Evolutionary conservation across 495 filamentous ascomycete species (phyloP).

Genomic region (Aspergillus avenaceus): DNA sequence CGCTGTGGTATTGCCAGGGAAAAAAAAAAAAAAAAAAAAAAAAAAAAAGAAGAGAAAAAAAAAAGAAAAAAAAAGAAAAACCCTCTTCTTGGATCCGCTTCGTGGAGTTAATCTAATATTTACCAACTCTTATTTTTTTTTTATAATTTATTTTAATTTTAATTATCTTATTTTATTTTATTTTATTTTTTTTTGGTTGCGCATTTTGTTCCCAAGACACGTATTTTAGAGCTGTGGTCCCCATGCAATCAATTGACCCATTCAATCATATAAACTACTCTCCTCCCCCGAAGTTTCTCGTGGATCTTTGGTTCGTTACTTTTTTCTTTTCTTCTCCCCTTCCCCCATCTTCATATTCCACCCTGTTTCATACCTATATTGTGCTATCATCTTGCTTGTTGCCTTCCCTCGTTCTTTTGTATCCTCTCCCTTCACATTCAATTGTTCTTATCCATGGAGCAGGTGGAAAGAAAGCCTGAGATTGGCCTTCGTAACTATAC

Average conservation of each 20-base stretch:
- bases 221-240: background rate
- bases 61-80: background rate
- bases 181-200: background rate
- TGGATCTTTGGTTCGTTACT: background rate
- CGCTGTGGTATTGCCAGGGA: too few relatives aligned
- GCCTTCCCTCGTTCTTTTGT: background rate
- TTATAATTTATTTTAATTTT: constrained; percentile 2
- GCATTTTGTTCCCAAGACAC: background rate
- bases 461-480: constrained; percentile 19
- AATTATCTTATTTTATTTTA: constrained; percentile 9
- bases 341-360: background rate
- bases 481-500: constrained; percentile 18
- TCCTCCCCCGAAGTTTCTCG: background rate
- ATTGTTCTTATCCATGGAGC: constrained; percentile 15
- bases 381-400: background rate
- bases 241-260: constrained; percentile 1
- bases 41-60: background rate
- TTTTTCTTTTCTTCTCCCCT: background rate
- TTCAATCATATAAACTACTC: constrained; percentile 7
- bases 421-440: background rate
- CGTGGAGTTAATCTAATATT: background rate
- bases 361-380: background rate
- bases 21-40: too few relatives aligned
- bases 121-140: background rate
- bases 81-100: constrained; percentile 13